Base-by-base conservation (phyloP, 2,329 filamentous ascomycete species). In the Fusarium xyrophilum region DNA sequence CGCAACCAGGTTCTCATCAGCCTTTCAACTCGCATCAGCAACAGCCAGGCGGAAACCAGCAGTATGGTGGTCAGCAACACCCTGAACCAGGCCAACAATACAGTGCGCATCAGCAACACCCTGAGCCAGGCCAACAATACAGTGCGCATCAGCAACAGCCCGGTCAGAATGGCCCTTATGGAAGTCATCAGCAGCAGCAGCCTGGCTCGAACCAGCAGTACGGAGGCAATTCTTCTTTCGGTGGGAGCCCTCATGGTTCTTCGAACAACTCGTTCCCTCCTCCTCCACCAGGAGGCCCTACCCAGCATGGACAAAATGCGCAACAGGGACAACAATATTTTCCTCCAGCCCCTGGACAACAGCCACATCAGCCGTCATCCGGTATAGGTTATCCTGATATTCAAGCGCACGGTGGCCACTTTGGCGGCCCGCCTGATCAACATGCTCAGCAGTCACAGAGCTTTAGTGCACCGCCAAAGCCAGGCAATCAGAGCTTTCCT, bases 211-310 rank as follows among this genome's bases (percentile, higher is more conserved):
- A 71, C 15, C 70, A 73, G 40, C 54, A 71, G 30, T 69, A 73
- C 19, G 70, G 68, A 8, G 56, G 57, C 21, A 71, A 60, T 40
- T 36, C 60, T 23, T 52, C 64, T n/a, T 70, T 69, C 15, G 58
- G 70, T 27, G 66, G 68, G 33, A 73, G 68, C 35, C 65, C 69
- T 11, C 69, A 73, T 42, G 69, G 67, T 27, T 69, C 71, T 23
- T 69, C 73, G n/a, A 72, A 60, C 40, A 68, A 73, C 25, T 74
- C 72, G 25, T 74, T 70, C 56, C 72, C 72, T 44, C 71, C 72
- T 25, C 72, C 72, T 25, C 70, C 72, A 15, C 30, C 69, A 13
- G 64, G 68, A 43, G 72, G 70, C 17, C 67, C 60, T 38, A 57
- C 68, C 38, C 71, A 73, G 52, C 70, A 73, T 36, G 57, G 58